A percentile compares a stretch with the other conserved stretches of the same genome.
Evolutionary conservation across 805 yeast genomes (phyloP).

Genomic region (Maudiozyma pseudohumilis): DNA sequence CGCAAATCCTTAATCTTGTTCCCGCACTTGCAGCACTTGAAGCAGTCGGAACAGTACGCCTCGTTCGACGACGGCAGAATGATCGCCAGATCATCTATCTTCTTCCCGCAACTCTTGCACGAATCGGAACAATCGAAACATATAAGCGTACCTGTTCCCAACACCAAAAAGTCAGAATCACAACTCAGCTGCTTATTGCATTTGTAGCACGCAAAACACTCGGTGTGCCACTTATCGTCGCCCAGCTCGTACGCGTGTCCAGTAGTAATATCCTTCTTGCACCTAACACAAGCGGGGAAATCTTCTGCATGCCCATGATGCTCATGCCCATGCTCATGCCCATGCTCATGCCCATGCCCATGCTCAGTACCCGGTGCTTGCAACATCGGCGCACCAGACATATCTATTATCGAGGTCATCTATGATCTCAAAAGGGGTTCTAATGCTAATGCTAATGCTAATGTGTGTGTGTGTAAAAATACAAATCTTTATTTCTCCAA

Average conservation of each 20-base stretch:
- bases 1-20: conserved; percentile 78
- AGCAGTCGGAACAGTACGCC: conserved; percentile 88
- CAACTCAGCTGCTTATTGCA: conserved; percentile 74
- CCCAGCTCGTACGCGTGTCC: conserved; percentile 95
- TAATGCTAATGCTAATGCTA: too few relatives aligned
- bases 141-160: conserved; percentile 86
- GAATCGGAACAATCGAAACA: conserved; percentile 90
- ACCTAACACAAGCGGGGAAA: conserved; percentile 32
- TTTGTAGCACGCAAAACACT: conserved; percentile 83
- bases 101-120: conserved; percentile 77
- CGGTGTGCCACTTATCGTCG: conserved; percentile 90
- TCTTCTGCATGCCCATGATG: conserved; percentile 2
- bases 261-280: conserved; percentile 53
- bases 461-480: too few relatives aligned
- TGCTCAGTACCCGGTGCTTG: too few relatives aligned
- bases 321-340: too few relatives aligned
- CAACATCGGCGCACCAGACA: too few relatives aligned
- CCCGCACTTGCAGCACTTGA: conserved; percentile 84
- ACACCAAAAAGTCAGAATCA: conserved; percentile 78
- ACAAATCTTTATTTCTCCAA: too few relatives aligned
- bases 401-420: too few relatives aligned
- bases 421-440: too few relatives aligned
- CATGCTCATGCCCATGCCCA: too few relatives aligned
- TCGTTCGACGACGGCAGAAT: conserved; percentile 78
- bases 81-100: conserved; percentile 90